Conservation (phyloP, 108 stramenopile genomes). For the Skeletonema menzelii region DNA sequence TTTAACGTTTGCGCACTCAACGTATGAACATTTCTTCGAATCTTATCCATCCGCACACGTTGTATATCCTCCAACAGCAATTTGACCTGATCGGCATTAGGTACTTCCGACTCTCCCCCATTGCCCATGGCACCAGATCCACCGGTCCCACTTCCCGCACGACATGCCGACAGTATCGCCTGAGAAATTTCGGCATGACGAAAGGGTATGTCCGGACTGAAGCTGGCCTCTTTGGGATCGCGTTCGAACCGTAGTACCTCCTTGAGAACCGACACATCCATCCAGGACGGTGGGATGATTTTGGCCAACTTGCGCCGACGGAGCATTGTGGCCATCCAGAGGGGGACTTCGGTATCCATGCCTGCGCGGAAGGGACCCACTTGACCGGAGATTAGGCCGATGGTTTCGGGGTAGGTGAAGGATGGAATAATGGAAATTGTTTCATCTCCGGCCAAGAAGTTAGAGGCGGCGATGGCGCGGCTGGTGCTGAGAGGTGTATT, state of each 20-base stretch:
- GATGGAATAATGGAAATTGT: slow-evolving; percentile 62
- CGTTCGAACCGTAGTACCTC: slow-evolving; percentile 66
- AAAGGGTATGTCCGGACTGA: slow-evolving; percentile 64
- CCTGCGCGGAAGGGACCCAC: slow-evolving; percentile 77
- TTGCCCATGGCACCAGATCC: slow-evolving; percentile 16
- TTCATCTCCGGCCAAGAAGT: slow-evolving; percentile 62
- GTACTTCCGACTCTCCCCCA: slow-evolving; percentile 31
- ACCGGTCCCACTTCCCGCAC: slow-evolving; percentile 27
- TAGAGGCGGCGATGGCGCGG: slow-evolving; percentile 27
- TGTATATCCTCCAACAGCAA: slow-evolving; percentile 71
- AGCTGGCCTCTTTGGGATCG: slow-evolving; percentile 41
- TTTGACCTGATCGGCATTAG: slow-evolving; percentile 42
- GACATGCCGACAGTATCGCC: slow-evolving; percentile 45
- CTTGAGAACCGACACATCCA: slow-evolving; percentile 52
- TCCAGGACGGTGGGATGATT: slow-evolving; percentile 58
- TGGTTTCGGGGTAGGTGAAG: slow-evolving; percentile 46
- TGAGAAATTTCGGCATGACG: slow-evolving; percentile 74
- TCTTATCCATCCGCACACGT: slow-evolving; percentile 70
- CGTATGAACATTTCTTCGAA: slow-evolving; percentile 74
- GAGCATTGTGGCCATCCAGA: slow-evolving; percentile 75
- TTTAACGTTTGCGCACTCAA: slow-evolving; percentile 50
- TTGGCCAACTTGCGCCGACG: slow-evolving; percentile 59
- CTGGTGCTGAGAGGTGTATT: slow-evolving; percentile 12
- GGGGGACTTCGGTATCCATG: slow-evolving; percentile 67
- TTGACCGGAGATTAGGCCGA: slow-evolving; percentile 33